These are phyloP conservation scores for Bolboschoenoplectus hybrid DNA, from an alignment of 202 grass and related monocot species.

Conservation along the genomic window DNA sequence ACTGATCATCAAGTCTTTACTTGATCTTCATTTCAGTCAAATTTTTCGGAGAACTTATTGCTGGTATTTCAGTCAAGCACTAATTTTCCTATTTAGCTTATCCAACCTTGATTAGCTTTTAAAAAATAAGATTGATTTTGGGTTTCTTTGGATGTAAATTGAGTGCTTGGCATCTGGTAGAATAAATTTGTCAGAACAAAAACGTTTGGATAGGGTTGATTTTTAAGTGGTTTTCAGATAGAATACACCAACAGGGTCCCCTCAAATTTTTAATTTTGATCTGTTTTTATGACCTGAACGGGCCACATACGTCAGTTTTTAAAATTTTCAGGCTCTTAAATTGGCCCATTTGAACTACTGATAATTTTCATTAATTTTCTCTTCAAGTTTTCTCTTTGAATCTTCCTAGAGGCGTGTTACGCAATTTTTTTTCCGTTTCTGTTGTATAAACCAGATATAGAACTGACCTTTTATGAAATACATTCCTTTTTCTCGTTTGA, in stretches of 20 bases:
- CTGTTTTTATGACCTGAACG: not conserved
- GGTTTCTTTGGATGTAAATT: not conserved
- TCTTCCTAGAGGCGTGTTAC: no score
- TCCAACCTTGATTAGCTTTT: not conserved
- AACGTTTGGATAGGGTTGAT: not conserved
- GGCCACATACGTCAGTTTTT: not conserved
- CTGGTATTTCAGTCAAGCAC: not conserved
- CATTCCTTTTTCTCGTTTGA: no score
- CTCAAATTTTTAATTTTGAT: not conserved
- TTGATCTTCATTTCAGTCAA: not conserved
- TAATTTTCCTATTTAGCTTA: not conserved
- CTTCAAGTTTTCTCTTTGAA: no score
- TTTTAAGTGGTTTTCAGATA: not conserved
- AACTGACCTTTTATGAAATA: no score
- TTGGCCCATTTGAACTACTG: not conserved
- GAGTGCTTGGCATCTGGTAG: not conserved
- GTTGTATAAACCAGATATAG: no score
- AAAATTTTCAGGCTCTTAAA: not conserved
- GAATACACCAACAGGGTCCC: not conserved
- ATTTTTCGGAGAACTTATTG: not conserved
- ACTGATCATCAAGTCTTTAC: not conserved
- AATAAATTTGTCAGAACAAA: not conserved
- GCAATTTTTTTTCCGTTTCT: no score
- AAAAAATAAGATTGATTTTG: not conserved
- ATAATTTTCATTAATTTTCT: not conserved